Evolutionary conservation across 257 asterid genomes (phyloP).

Genomic region (Vinca minor): DNA sequence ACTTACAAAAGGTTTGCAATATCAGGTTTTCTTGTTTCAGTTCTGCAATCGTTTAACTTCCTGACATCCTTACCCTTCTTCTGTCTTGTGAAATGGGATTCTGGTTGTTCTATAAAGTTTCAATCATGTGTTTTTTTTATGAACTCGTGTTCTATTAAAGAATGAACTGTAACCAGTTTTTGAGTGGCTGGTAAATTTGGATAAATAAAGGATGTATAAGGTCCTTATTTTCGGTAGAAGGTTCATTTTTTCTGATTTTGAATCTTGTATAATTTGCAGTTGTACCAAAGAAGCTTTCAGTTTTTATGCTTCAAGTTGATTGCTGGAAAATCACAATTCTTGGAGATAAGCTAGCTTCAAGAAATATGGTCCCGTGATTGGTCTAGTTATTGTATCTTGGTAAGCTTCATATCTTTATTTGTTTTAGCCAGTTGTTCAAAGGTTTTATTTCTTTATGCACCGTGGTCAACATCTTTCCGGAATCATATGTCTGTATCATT

Average conservation of each 20-base stretch:
- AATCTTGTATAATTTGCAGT: constrained; percentile 33
- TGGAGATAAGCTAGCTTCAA: constrained; percentile 58
- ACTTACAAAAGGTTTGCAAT: neutral
- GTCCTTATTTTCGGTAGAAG: neutral
- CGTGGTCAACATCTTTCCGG: neutral
- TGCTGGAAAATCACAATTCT: constrained; percentile 74
- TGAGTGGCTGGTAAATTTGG: neutral
- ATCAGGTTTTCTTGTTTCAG: neutral
- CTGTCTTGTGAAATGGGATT: neutral
- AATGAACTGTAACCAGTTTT: neutral
- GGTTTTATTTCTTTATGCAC: neutral
- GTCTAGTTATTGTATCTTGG: constrained; percentile 1
- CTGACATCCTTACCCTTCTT: too few species aligned
- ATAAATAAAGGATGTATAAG: neutral
- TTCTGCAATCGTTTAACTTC: too few species aligned
- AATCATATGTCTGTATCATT: neutral
- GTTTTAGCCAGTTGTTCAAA: neutral
- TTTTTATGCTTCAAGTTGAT: constrained; percentile 72
- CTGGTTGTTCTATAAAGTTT: neutral
- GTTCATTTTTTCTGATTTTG: neutral
- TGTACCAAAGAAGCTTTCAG: constrained; percentile 69
- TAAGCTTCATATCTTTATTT: constrained; percentile 6
- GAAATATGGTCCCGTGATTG: constrained; percentile 45
- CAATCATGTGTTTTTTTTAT: neutral
- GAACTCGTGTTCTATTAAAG: neutral